Evolutionary conservation across 495 filamentous ascomycete genomes (phyloP).

Genomic region (Aspergillus cavernicola): DNA sequence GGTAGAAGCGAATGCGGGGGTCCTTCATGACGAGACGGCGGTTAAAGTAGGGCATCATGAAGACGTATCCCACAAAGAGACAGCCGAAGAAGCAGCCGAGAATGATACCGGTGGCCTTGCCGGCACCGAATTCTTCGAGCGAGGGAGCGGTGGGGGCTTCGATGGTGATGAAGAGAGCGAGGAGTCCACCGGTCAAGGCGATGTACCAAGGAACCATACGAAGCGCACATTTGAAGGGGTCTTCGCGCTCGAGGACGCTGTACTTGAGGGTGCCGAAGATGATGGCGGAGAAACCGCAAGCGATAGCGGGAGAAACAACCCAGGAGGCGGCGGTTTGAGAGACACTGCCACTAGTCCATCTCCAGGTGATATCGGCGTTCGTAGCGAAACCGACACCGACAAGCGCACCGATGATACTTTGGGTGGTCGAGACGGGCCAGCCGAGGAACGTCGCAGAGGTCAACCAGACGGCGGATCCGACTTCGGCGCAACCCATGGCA

Average conservation of each 20-base stretch:
- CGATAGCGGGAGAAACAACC: constrained; percentile 60
- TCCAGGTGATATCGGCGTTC: constrained; percentile 55
- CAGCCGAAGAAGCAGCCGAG: constrained; percentile 55
- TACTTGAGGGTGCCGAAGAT: constrained; percentile 65
- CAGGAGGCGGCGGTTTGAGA: constrained; percentile 58
- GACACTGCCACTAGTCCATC: constrained; percentile 47
- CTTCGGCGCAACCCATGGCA: constrained; percentile 24
- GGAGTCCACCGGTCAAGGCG: constrained; percentile 54
- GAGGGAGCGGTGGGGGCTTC: constrained; percentile 32
- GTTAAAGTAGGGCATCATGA: constrained; percentile 62
- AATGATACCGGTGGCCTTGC: constrained; percentile 53
- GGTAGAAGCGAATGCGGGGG: constrained; percentile 52
- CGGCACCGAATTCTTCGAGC: constrained; percentile 46
- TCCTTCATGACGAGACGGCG: constrained; percentile 55
- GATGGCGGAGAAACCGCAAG: constrained; percentile 54
- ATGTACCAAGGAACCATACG: constrained; percentile 59
- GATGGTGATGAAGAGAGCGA: constrained; percentile 59
- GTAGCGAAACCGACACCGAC: constrained; percentile 61
- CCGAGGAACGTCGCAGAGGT: constrained; percentile 15
- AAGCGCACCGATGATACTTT: constrained; percentile 60
- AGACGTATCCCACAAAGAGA: constrained; percentile 47
- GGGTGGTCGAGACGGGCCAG: constrained; percentile 46
- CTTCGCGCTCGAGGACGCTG: constrained; percentile 53
- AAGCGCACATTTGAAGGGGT: constrained; percentile 57
- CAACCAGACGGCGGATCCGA: constrained; percentile 18